Percentiles rank a stretch among this genome's conserved stretches.
Conservation (phyloP, 2,329 filamentous ascomycete species). For the Penicillium psychrosexuale region DNA sequence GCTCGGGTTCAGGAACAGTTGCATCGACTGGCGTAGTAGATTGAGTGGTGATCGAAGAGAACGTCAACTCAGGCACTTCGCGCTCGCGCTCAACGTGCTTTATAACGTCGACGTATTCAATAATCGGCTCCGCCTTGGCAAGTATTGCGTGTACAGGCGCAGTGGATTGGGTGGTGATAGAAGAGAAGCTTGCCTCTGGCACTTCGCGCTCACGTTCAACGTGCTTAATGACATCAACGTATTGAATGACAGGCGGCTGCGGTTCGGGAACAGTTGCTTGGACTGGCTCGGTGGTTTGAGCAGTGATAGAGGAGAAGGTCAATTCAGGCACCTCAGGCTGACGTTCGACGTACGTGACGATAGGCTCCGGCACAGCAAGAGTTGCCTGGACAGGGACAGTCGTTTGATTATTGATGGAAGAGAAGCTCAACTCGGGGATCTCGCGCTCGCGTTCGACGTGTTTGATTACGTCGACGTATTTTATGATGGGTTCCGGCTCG, state of each 20-base stretch:
- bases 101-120: constrained; percentile 6
- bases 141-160: constrained; percentile 23
- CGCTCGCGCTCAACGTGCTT: constrained; percentile 13
- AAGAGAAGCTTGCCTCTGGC: constrained; percentile 27
- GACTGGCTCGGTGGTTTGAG: constrained; percentile 26
- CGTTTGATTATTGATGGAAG: constrained; percentile 29
- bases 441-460: constrained; percentile 10
- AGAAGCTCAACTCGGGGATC: constrained; percentile 25
- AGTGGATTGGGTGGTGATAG: constrained; percentile 29
- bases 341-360: constrained; percentile 12
- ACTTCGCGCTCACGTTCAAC: constrained; percentile 8
- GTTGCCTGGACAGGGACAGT: constrained; percentile 25
- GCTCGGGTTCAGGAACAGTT: constrained; percentile 17
- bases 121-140: constrained; percentile 16
- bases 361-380: constrained; percentile 18
- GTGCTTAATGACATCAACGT: constrained; percentile 6
- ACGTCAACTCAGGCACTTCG: constrained; percentile 22
- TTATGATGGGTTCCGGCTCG: constrained; percentile 14
- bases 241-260: constrained; percentile 11
- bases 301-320: constrained; percentile 30
- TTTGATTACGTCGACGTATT: not conserved
- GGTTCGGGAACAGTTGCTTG: constrained; percentile 18
- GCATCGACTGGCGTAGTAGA: constrained; percentile 25
- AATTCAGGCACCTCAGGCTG: constrained; percentile 19
- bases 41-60: constrained; percentile 32